Evolutionary conservation across 768 basidiomycete genomes (phyloP), one percentile per base, ranked within the genome.

Genomic region (Suillus bovinus): DNA sequence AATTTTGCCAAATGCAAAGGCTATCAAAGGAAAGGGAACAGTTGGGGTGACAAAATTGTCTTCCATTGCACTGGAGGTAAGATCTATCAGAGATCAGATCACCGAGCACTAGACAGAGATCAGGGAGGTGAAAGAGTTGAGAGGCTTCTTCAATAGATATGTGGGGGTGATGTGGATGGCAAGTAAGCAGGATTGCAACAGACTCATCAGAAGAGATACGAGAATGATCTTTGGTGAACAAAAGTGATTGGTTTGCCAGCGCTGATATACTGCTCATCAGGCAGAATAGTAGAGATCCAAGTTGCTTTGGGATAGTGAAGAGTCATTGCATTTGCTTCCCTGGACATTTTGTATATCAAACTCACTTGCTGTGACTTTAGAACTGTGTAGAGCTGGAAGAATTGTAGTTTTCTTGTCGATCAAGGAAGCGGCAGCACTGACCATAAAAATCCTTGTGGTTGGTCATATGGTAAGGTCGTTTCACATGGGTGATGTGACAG

Each of bases 401-500:
- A 47, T 10, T 7, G 20, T 5, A 39, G 58, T 33, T 67, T 66
- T 31, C 65, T 31, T 58, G 65, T 0, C 5, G 44, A 14, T 66
- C 27, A 1, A 67, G 61, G 10, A 66, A 63, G 16, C 9, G 5
- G 33, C 59, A 60, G 22, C 62, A 66, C 31, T 67, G 62, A 1
- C 10, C 4, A 9, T 67, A 56, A 11, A 47, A 63, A 13, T 66
- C 11, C 5, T 20, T n/a, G 3, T 20, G 52, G n/a, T 63, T 66
- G 0, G 59, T 61, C 1, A 29, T 10, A 5, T 2, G 13, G 22
- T 67, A 66, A 8, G 62, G 62, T 0, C 0, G 47, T 36, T 67
- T 67, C 2, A 42, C 50, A 22, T 59, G 59, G 0, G 49, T 67
- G 2, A 66, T 63, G 11, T 67, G 65, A 33, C 62, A 66, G 1